These are phyloP conservation scores for Fusarium buxicola DNA, from an alignment of 2,329 filamentous ascomycete genomes.

Conservation along the genomic window DNA sequence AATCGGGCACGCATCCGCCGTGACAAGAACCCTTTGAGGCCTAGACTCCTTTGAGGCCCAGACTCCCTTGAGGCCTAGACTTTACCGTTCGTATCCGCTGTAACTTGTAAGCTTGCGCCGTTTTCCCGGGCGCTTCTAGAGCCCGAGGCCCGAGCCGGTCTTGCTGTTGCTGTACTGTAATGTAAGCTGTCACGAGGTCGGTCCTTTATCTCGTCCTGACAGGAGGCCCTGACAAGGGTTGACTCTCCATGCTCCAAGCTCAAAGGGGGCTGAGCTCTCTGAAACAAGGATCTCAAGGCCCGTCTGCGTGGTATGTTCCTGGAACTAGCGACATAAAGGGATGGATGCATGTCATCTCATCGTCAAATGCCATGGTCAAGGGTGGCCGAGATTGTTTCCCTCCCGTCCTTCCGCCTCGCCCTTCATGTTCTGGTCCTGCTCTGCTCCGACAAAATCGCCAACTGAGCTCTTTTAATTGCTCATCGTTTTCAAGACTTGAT, in stretches of 20 bases:
- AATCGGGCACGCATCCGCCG: too few relatives aligned
- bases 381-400: slow-evolving; percentile 26
- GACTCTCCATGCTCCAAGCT: neutral
- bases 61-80: too few relatives aligned
- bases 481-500: slow-evolving; percentile 8
- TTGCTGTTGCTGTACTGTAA: slow-evolving; percentile 2
- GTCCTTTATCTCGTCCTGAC: slow-evolving; percentile 12
- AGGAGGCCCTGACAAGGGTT: slow-evolving; percentile 11
- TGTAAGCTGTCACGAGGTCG: slow-evolving; percentile 2
- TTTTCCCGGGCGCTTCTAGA: neutral
- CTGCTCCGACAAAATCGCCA: slow-evolving; percentile 3
- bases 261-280: slow-evolving; percentile 35
- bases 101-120: neutral
- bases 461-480: neutral
- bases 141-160: slow-evolving; percentile 15
- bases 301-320: slow-evolving; percentile 23
- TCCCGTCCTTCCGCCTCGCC: slow-evolving; percentile 10
- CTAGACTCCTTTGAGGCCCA: too few relatives aligned
- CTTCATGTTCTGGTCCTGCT: slow-evolving; percentile 2
- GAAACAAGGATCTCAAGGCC: slow-evolving; percentile 37
- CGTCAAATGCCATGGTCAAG: slow-evolving; percentile 12
- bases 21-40: too few relatives aligned
- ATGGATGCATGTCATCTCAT: slow-evolving; percentile 11
- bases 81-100: neutral
- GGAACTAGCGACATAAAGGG: slow-evolving; percentile 10